Base-by-base conservation (phyloP, 345 rosid species). In the Eucalyptus sp. region DNA sequence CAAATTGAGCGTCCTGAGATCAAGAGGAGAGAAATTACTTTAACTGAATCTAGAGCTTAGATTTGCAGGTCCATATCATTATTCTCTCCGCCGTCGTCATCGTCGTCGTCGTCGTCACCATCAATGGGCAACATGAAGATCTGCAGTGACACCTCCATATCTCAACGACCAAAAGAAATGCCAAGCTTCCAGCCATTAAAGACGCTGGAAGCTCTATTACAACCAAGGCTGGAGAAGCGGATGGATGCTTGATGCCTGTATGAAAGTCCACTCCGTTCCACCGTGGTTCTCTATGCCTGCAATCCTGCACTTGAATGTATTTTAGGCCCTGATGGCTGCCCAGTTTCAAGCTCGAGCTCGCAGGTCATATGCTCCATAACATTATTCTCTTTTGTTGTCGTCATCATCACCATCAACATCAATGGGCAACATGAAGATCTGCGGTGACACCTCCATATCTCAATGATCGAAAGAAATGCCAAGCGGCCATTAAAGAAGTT, bases 221-320 rank as follows among this genome's bases (percentile, higher is more conserved):
- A 52, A 52, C 58, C 58, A 52, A 52, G 25, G 58, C 58, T 3
- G 58, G 58, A 52, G 58, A 52, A 52, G 58, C 10, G 2, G 25
- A 52, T 52, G 58, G 58, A 52, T 52, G 56, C 10, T 52, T 52
- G 56, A 52, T 52, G 10, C 56, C 56, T 7, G 24, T 52, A 86
- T 31, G 5, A 86, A 13, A 10, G 24, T 88, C 90, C 92, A 84
- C 89, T 90, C 90, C 90, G 62, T 50, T 86, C 94, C 92, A 90
- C 91, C 96, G 88, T 92, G 91, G 93, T 88, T 91, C 90, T 88
- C 88, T 90, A 91, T 92, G 96, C 96, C 97, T 93, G 96, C 97
- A 93, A 94, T 88, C 95, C 92, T 89, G 89, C 94, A 93, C 46
- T 71, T 90, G 88, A 87, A 87, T 88, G 90, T 50, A 80, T 88